These are phyloP conservation scores for Stygiomarasmius scandens DNA, from an alignment of 1,284 basidiomycete genomes.

Conservation along the genomic window DNA sequence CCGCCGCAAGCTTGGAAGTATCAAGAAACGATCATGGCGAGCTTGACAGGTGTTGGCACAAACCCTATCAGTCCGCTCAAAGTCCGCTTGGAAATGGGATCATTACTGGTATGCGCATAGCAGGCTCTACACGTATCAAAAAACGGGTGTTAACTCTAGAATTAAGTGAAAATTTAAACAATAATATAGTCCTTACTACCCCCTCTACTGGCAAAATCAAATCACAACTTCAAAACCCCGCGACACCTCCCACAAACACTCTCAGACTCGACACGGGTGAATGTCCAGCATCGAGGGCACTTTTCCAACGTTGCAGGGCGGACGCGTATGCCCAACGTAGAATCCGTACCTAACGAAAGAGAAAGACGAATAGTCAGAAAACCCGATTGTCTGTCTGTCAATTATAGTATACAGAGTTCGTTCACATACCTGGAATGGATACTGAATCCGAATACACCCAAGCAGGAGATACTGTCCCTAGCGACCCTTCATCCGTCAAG, in stretches of 20 bases:
- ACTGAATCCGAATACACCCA: constrained; percentile 55
- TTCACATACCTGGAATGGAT: constrained; percentile 43
- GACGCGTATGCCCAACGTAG: constrained; percentile 49
- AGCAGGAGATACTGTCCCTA: constrained; percentile 35
- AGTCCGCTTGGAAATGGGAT: too few species aligned
- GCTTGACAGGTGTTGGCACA: too few species aligned
- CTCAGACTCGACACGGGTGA: constrained; percentile 49
- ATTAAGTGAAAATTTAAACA: too few species aligned
- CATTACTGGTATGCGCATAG: too few species aligned
- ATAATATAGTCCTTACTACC: too few species aligned
- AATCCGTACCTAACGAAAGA: constrained; percentile 29
- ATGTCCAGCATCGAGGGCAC: constrained; percentile 84
- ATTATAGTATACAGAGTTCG: not conserved
- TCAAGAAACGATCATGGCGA: too few species aligned
- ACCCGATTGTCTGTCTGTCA: not conserved
- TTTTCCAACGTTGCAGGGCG: constrained; percentile 58
- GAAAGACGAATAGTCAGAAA: constrained; percentile 10
- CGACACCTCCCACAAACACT: constrained; percentile 65
- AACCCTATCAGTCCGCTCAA: too few species aligned
- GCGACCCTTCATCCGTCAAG: constrained; percentile 45
- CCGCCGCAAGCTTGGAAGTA: too few species aligned
- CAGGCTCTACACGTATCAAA: too few species aligned
- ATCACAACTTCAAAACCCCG: constrained; percentile 21
- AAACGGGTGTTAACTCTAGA: too few species aligned
- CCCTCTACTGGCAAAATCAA: too few species aligned